Conservation (phyloP, 805 yeast genomes). For the Sungouiella thailandica region DNA sequence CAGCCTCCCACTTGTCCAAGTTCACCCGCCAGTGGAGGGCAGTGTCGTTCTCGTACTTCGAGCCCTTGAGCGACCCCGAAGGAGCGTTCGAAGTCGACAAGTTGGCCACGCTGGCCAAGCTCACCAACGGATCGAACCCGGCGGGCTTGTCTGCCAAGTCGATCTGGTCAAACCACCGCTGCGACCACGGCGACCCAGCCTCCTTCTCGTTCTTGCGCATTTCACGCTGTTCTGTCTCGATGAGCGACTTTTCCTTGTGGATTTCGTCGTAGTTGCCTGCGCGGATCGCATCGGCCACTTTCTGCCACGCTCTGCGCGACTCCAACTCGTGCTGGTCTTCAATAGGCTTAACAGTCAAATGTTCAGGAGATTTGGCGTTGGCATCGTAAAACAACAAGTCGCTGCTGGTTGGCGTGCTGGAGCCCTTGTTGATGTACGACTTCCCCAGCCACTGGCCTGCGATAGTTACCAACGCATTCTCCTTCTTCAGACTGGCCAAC, state of each 20-base stretch:
- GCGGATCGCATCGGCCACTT: conserved; percentile 84
- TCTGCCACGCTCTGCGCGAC: conserved; percentile 82
- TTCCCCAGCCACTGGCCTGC: conserved; percentile 90
- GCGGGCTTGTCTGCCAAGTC: conserved; percentile 27
- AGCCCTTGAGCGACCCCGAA: conserved; percentile 55
- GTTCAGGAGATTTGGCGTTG: conserved; percentile 43
- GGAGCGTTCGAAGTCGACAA: conserved; percentile 62
- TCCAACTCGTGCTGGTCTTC: conserved; percentile 79
- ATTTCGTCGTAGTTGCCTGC: conserved; percentile 72
- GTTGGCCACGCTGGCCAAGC: conserved; percentile 41
- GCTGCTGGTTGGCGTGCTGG: conserved; percentile 39
- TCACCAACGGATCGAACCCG: conserved; percentile 35
- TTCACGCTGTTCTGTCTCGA: conserved; percentile 85
- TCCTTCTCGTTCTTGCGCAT: conserved; percentile 69
- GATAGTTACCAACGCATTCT: conserved; percentile 71
- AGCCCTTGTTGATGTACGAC: conserved; percentile 60
- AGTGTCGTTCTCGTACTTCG: conserved; percentile 49
- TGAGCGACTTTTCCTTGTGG: conserved; percentile 64
- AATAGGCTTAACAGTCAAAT: conserved; percentile 70
- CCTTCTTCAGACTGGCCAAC: conserved; percentile 44
- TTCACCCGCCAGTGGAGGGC: conserved; percentile 70
- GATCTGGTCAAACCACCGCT: conserved; percentile 68
- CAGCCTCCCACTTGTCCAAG: conserved; percentile 50
- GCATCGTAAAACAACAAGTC: conserved; percentile 64
- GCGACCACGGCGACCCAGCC: conserved; percentile 63